Percentiles rank a stretch among this genome's conserved stretches.
Evolutionary conservation across 352 stramenopile genomes (phyloP).

Genomic region (Globisporangium nagaii): DNA sequence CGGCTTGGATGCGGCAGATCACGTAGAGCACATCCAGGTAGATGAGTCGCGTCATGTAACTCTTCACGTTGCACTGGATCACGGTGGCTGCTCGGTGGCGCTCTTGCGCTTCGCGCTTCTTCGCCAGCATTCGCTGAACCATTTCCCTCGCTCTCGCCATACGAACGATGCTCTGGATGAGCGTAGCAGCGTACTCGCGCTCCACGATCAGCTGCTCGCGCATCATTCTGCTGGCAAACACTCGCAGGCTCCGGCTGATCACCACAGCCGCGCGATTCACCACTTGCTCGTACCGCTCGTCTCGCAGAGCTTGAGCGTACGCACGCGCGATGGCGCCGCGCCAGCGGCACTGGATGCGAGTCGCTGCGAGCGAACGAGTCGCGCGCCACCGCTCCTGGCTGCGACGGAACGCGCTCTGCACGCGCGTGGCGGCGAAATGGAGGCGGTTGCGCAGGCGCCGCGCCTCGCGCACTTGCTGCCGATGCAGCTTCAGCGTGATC

Average conservation of each 20-base stretch:
- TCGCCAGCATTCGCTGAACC: slow-evolving; percentile 7
- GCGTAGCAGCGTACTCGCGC: slow-evolving; percentile 25
- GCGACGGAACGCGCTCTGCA: slow-evolving; percentile 41
- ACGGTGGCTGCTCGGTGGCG: slow-evolving; percentile 27
- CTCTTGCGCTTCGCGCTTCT: slow-evolving; percentile 7
- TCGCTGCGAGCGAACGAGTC: slow-evolving; percentile 22
- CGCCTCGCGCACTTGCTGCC: slow-evolving; percentile 60
- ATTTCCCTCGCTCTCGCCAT: slow-evolving; percentile 17
- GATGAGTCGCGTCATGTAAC: slow-evolving; percentile 65
- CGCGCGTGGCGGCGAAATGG: slow-evolving; percentile 35
- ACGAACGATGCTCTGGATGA: slow-evolving; percentile 42
- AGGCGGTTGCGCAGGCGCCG: slow-evolving; percentile 54
- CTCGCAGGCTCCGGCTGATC: slow-evolving; percentile 35
- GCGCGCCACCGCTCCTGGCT: slow-evolving; percentile 11
- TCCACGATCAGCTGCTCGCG: slow-evolving; percentile 21
- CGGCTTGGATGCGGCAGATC: slow-evolving; percentile 72
- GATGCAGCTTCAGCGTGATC: slow-evolving; percentile 58
- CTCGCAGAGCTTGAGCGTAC: slow-evolving; percentile 4
- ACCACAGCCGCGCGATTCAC: slow-evolving; percentile 26
- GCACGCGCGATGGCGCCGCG: slow-evolving; percentile 23
- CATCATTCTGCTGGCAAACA: slow-evolving; percentile 20
- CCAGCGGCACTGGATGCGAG: slow-evolving; percentile 40
- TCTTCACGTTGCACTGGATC: slow-evolving; percentile 51
- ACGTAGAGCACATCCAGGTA: slow-evolving; percentile 80
- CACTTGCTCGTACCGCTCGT: slow-evolving; percentile 12